Evolutionary conservation across 2,329 filamentous ascomycete genomes (phyloP).

Genomic region (Didymellaceae sp.): DNA sequence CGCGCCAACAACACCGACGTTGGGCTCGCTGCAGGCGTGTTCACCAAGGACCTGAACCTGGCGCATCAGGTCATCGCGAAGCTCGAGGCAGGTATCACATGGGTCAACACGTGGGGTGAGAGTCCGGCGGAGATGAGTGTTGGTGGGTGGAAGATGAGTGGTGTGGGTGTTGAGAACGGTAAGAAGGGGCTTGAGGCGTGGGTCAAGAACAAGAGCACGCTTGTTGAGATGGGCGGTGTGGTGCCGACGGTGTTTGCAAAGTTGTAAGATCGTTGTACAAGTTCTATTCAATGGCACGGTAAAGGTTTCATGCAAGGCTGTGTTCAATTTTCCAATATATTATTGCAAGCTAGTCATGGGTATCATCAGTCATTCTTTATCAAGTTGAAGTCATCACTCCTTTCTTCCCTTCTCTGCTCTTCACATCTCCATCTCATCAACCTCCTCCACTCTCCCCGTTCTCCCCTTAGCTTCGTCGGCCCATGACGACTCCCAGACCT

Average conservation of each 20-base stretch:
- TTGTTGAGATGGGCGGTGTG: conserved; percentile 78
- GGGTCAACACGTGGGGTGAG: conserved; percentile 95
- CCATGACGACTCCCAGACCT: conserved; percentile 12
- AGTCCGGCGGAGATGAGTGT: conserved; percentile 90
- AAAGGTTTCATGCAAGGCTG: background rate
- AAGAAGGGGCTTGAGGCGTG: conserved; percentile 79
- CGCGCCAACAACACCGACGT: conserved; percentile 80
- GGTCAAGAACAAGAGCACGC: conserved; percentile 84
- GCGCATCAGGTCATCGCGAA: conserved; percentile 75
- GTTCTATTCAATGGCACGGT: background rate
- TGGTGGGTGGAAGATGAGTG: conserved; percentile 90
- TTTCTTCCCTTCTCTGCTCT: background rate
- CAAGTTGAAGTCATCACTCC: conserved; percentile 3
- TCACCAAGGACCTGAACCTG: conserved; percentile 74
- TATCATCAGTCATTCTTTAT: conserved; percentile 7
- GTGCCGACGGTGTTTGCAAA: conserved; percentile 72
- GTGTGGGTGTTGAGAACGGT: conserved; percentile 87
- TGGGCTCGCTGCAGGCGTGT: conserved; percentile 84
- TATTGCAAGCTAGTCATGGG: conserved; percentile 2
- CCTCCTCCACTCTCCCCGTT: background rate
- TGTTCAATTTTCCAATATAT: background rate
- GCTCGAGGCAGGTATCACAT: conserved; percentile 85
- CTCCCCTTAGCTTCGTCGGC: conserved; percentile 3
- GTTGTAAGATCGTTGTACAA: conserved; percentile 20
- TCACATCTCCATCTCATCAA: conserved; percentile 9